Conservation (phyloP, 1,284 basidiomycete genomes). For the Wolfiporia cocos region DNA sequence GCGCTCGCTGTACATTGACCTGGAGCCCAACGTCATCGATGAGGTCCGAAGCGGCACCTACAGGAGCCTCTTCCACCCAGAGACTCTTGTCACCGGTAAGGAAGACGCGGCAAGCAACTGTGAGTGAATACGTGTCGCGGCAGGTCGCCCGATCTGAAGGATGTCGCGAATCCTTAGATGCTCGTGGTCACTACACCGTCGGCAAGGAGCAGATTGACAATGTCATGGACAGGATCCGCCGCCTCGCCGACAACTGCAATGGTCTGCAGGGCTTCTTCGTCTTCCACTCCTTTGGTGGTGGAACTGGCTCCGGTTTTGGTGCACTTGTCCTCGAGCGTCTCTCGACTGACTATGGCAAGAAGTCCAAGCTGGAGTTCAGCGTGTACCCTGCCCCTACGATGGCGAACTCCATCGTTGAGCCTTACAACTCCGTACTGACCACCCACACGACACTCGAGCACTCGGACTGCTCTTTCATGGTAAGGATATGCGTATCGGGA, state of each 20-base stretch:
- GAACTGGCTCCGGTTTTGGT: slow-evolving; percentile 98
- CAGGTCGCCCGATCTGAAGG: not conserved
- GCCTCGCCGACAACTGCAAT: slow-evolving; percentile 94
- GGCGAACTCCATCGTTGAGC: slow-evolving; percentile 97
- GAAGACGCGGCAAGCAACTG: slow-evolving; percentile 99
- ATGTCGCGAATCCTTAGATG: slow-evolving; percentile 47
- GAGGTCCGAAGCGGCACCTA: slow-evolving; percentile 96
- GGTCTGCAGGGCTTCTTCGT: slow-evolving; percentile 99
- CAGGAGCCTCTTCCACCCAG: slow-evolving; percentile 97
- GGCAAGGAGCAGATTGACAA: slow-evolving; percentile 92
- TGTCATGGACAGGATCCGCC: slow-evolving; percentile 96
- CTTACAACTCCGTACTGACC: slow-evolving; percentile 98
- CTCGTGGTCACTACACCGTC: slow-evolving; percentile 97
- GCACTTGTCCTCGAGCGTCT: slow-evolving; percentile 96
- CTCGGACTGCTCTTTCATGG: slow-evolving; percentile 99
- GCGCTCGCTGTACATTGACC: slow-evolving; percentile 95
- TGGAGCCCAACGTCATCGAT: slow-evolving; percentile 97
- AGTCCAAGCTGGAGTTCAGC: slow-evolving; percentile 98
- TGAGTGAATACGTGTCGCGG: slow-evolving; percentile 33
- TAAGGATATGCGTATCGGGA: too few species aligned
- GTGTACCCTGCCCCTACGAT: slow-evolving; percentile 96
- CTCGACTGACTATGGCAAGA: slow-evolving; percentile 98
- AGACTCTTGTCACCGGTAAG: slow-evolving; percentile 97
- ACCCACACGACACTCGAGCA: slow-evolving; percentile 99
- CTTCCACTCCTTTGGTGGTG: slow-evolving; percentile 99